Evolutionary conservation across 2,329 filamentous ascomycete genomes (phyloP), one percentile per base, ranked within the genome.

Genomic region (Sclerotinia nivalis): DNA sequence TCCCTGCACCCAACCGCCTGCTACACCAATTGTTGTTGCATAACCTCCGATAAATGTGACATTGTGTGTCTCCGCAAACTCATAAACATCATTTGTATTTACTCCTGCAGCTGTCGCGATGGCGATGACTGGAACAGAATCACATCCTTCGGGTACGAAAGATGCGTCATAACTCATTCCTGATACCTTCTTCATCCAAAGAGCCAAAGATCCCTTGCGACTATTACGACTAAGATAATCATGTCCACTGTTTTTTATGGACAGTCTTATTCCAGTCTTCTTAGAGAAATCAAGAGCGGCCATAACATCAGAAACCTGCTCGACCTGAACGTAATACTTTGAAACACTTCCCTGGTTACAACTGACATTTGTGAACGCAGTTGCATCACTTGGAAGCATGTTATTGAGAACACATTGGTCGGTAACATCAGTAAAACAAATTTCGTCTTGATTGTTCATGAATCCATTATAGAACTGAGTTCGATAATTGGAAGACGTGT

Each of bases 1-100:
- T 18, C 84, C 86, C 54, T 82, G 75, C 15, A 80, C 78, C 73
- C 81, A 84, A 7, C 83, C 83, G 37, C 84, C 85, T 9, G 80
- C 79, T 56, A 86, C 80, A 34, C 86, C 86, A 15, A 89, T 85
- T 2, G 82, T 84, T 72, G 75, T 47, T 43, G 69, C 61, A 59
- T 73, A 73, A 18, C 56, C 74, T 8, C 71, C 68, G 34, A 77
- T 69, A 37, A 75, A 73, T n/a, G 75, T 77, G 8, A 77, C 74
- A 28, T 75, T 78, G 18, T 73, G 67, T 13, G 71, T 69, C 8
- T 76, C 62, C 6, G 77, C 76, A 68, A 77, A 78, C 28, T 71
- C 69, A 28, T 77, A 73, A 10, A 71, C 71, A 28, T 74, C 74
- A 58, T 74, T 73, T 2, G 70, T 73, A 50, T 73, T 75, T 1